Percentiles rank a stretch among this genome's conserved stretches.
Conservation (phyloP, 306 rosid species). For the Adenanthera pavonina region DNA sequence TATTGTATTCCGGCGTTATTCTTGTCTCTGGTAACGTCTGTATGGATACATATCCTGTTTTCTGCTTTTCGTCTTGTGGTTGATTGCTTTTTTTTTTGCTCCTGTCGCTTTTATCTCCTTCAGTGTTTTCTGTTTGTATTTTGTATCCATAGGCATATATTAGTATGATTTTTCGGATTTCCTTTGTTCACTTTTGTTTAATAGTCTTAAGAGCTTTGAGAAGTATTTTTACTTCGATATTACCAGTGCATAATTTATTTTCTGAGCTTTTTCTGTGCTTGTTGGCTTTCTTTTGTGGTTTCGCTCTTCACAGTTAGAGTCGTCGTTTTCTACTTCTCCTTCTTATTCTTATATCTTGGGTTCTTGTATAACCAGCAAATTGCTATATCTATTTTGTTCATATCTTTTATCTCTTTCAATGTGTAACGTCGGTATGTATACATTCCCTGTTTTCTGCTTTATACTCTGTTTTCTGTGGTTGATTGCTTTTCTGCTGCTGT, state of each 20-base stretch:
- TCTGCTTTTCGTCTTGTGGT: not conserved
- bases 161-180: not conserved
- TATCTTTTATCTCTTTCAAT: too few relatives aligned
- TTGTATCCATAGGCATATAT: not conserved
- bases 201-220: too few relatives aligned
- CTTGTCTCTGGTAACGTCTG: not conserved
- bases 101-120: not conserved
- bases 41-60: not conserved
- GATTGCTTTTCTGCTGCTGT: not conserved
- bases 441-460: not conserved
- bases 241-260: too few relatives aligned
- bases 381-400: too few relatives aligned
- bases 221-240: too few relatives aligned
- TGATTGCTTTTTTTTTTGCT: not conserved
- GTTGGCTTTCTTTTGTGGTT: not conserved
- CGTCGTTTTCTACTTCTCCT: not conserved
- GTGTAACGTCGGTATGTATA: not conserved
- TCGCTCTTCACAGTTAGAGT: not conserved
- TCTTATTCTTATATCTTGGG: not conserved
- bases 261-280: too few relatives aligned
- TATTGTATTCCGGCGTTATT: not conserved
- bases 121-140: not conserved
- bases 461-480: not conserved
- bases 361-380: not conserved
- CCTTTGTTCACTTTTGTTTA: too few relatives aligned